Conservation (phyloP, 371 early-diverging fungal species). For the Smittium mucronatum region DNA sequence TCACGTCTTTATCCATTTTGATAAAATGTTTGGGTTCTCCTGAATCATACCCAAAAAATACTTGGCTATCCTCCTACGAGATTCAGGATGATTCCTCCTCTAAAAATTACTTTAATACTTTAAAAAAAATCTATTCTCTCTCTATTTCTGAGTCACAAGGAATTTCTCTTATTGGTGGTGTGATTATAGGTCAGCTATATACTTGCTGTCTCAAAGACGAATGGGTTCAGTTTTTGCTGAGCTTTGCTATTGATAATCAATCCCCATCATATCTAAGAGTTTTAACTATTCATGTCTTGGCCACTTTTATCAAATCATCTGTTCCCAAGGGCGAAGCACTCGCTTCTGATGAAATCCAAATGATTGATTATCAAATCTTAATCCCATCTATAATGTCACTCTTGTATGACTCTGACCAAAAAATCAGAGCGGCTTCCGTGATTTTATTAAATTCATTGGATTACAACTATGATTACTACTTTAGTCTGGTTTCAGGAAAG, state of each 20-base stretch:
- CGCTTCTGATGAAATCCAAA: background rate
- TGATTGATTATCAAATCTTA: slow-evolving; percentile 62
- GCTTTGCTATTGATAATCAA: slow-evolving; percentile 41
- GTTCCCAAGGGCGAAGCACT: slow-evolving; percentile 13
- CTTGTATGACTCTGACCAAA: slow-evolving; percentile 37
- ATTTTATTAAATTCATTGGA: slow-evolving; percentile 40
- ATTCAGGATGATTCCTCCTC: background rate
- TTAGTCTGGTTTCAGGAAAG: slow-evolving; percentile 28
- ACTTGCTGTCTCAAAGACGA: slow-evolving; percentile 39
- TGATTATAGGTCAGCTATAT: slow-evolving; percentile 41
- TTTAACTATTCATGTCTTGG: slow-evolving; percentile 49
- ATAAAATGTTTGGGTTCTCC: background rate
- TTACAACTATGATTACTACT: slow-evolving; percentile 30
- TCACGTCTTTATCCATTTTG: background rate
- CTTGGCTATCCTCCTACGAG: background rate
- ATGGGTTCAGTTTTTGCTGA: slow-evolving; percentile 48
- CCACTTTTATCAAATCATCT: slow-evolving; percentile 29
- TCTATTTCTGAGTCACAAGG: slow-evolving; percentile 12
- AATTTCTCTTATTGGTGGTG: slow-evolving; percentile 26
- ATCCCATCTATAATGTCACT: slow-evolving; percentile 59
- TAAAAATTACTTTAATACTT: slow-evolving; percentile 4
- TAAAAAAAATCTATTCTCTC: slow-evolving; percentile 15
- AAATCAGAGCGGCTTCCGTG: slow-evolving; percentile 45
- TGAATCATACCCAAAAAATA: background rate
- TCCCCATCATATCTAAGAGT: slow-evolving; percentile 32